Base-by-base conservation (phyloP, 73 alveolate species). In the Stentor roeselii region DNA sequence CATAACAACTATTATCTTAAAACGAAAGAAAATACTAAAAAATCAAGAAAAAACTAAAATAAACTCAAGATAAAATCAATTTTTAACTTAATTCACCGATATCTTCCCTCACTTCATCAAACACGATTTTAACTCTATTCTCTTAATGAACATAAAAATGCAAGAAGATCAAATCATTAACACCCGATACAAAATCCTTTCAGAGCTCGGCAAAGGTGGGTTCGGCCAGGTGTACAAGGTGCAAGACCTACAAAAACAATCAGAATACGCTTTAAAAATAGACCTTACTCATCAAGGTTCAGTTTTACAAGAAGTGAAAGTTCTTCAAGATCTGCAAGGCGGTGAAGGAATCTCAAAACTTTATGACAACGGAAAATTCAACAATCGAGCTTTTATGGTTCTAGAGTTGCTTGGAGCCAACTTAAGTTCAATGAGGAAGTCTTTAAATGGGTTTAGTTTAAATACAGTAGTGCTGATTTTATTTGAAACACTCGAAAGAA, bases 321-420 rank as follows among this genome's bases (percentile, higher is more conserved):
- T 75, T 84, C 41, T 88, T 89, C 21, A 90, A 88, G 88, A 34
- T 87, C n/a, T 90, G 36, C 82, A 83, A 86, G 75, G 90, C 87
- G 78, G 90, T 89, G 93, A 88, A 36, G 97, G 98, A 11, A 84
- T 86, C 31, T 94, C 98, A 6, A 86, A 88, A 76, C 83, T 93
- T 39, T 86, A 87, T 59, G 91, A 90, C 92, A 92, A 74, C 78
- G 97, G 96, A 14, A 91, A 78, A 42, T 88, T 89, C 4, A 95
- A 93, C 30, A 96, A 94, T 77, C 85, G 85, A 75, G 91, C 90
- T 84, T 84, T 86, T 41, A 87, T 96, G 91, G 94, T 94, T 35
- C 91, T 92, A 90, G 98, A 94, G 74, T 87, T 93, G 42, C 88
- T 93, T 39, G 98, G 98, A n/a, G 93, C 94, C 30, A 60, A 87